phyloP scores from a whole-genome alignment of 1,284 basidiomycete genomes.

The Ceratobasidium sp. region DNA sequence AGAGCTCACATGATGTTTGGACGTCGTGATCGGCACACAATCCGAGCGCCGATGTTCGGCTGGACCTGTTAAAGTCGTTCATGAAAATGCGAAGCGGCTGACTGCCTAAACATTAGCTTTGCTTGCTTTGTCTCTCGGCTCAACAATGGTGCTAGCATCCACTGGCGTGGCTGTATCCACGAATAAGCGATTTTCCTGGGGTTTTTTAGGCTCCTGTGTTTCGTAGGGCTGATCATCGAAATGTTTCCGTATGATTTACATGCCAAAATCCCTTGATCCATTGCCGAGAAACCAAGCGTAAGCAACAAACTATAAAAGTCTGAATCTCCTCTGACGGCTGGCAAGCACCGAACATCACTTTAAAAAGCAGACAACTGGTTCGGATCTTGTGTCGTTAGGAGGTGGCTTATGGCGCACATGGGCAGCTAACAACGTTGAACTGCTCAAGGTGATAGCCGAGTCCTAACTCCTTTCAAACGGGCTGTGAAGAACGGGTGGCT shows the following conservation, averaged over 20 bases:
- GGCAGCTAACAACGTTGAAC: no score
- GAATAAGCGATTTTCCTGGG: not conserved
- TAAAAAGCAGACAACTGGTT: no score
- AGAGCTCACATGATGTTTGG: constrained; percentile 36
- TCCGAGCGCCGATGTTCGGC: not conserved
- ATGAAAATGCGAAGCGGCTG: not conserved
- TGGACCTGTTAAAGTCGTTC: not conserved
- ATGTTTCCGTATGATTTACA: not conserved
- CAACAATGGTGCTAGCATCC: not conserved
- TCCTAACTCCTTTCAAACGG: no score
- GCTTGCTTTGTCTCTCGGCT: not conserved
- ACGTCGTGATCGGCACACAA: constrained; percentile 14
- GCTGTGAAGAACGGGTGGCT: no score
- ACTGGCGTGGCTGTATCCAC: not conserved
- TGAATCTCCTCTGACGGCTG: not conserved
- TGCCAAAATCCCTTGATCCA: not conserved
- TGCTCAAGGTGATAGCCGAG: no score
- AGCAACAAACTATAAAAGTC: no score
- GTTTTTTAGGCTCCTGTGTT: not conserved
- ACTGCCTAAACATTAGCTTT: not conserved
- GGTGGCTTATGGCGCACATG: no score
- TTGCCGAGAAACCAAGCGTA: no score
- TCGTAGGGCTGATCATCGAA: not conserved
- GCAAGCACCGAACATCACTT: no score
- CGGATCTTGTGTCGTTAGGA: no score